Base-by-base conservation (phyloP, 2,329 filamentous ascomycete genomes). In the Diaporthe aspalathi region DNA sequence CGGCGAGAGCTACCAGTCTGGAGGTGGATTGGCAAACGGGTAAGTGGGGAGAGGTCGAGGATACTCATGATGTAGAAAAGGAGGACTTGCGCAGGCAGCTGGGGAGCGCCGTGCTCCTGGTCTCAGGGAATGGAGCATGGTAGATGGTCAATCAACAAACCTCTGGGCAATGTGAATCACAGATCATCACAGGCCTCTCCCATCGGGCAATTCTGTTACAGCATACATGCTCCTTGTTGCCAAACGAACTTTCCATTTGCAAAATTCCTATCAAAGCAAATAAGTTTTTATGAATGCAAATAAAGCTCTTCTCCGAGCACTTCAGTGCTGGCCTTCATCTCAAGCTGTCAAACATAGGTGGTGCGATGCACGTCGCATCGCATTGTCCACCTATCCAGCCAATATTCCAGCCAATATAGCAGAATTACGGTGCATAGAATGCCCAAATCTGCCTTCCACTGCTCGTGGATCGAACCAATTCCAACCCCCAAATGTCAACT, bases 11-110 rank as follows among this genome's bases (percentile, higher is more conserved):
- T 17, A 91, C 92, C 7, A 97, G 89, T 76, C 80, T 97, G 52
- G 96, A 99, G 84, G 94, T 97, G 20, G 87, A 90, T 74, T 98
- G 94, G 92, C 96, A 99, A 87, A 97, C 92, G 1, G 85, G 88
- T 35, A 91, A 93, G 82, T 98, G 96, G 95, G 96, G 96, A 11
- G 95, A 97, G 85, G 96, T 99, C 0, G 96, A 99, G 81, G 95
- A 99, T 82, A 97, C 95, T 35, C 96, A 99, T 82, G 96, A 99
- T 84, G 96, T 99, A 1, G 93, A 97, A 77, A 93, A 91, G 81
- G 95, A 97, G 81, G 96, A 99, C 81, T 76, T 98, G 75, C 89
- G 90, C 79, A 88, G 95, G 77, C 96, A 98, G 83, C 83, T 98
- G 72, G 96, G 95, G 17, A 97, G 94, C 79, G 93, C 94, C 14